Evolutionary conservation across 257 asterid species (phyloP).

Genomic region (Datura wrightii): DNA sequence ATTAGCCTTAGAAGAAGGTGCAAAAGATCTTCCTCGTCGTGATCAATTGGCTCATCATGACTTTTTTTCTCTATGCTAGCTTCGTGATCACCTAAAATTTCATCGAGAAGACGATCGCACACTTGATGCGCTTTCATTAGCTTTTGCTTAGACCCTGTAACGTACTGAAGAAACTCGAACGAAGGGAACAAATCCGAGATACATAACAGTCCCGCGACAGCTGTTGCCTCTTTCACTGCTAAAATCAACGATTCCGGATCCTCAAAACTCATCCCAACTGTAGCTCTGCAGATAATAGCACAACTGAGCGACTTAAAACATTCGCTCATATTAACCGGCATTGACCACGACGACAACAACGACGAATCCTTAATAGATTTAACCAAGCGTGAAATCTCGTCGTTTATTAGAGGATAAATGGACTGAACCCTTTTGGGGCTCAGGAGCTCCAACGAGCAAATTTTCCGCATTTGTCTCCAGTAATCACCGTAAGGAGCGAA

Average conservation of each 20-base stretch:
- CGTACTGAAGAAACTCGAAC: too few species aligned
- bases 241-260: slow-evolving; percentile 31
- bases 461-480: slow-evolving; percentile 52
- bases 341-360: too few species aligned
- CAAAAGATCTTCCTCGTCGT: not conserved
- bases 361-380: not conserved
- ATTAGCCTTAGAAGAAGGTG: not conserved
- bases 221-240: slow-evolving; percentile 26
- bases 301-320: slow-evolving; percentile 25
- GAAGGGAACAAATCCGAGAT: too few species aligned
- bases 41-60: not conserved
- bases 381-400: slow-evolving; percentile 35
- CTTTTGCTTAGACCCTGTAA: too few species aligned
- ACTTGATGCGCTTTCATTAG: too few species aligned
- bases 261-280: slow-evolving; percentile 37
- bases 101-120: too few species aligned
- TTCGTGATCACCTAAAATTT: too few species aligned
- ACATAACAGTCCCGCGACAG: slow-evolving; percentile 37
- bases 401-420: slow-evolving; percentile 29
- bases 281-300: slow-evolving; percentile 39
- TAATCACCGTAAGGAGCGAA: slow-evolving; percentile 46
- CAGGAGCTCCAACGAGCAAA: slow-evolving; percentile 46
- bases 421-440: slow-evolving; percentile 42
- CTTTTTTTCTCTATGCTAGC: not conserved
- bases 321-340: slow-evolving; percentile 33